phyloP scores from a whole-genome alignment of 2,329 filamentous ascomycete species.

The Paramyrothecium roridum region DNA sequence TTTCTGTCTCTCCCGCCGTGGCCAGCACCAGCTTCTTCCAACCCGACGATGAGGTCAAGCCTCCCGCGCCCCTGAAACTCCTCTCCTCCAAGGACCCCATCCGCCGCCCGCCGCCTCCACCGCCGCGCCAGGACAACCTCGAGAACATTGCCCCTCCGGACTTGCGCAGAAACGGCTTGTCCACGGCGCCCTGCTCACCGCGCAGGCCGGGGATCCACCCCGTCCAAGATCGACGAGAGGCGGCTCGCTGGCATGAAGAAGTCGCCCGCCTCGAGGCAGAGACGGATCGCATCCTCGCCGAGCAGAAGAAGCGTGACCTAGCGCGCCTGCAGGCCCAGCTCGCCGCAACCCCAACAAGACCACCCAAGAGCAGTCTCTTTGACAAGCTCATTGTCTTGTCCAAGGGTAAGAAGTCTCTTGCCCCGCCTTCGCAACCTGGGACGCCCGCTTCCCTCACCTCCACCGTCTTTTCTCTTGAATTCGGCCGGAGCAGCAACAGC shows the following conservation, averaged over 20 bases:
- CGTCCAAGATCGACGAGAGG: conserved; percentile 15
- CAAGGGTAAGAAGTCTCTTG: conserved; percentile 32
- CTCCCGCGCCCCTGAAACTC: not conserved
- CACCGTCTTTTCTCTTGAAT: conserved; percentile 30
- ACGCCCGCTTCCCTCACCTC: conserved; percentile 29
- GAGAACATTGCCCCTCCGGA: not conserved
- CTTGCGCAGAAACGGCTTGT: not conserved
- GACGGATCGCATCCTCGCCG: conserved; percentile 43
- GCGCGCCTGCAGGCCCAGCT: conserved; percentile 42
- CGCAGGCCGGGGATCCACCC: conserved; percentile 1
- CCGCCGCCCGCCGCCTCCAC: not conserved
- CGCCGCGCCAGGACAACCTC: not conserved
- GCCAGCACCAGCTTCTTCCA: not conserved
- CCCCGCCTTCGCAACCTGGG: conserved; percentile 19
- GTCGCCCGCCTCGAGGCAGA: conserved; percentile 43
- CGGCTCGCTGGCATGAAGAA: conserved; percentile 31
- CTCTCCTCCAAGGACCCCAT: not conserved
- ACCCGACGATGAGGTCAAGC: not conserved
- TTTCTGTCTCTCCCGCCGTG: not conserved
- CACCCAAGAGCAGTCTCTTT: conserved; percentile 29
- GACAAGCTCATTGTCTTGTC: conserved; percentile 46
- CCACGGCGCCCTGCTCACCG: not conserved
- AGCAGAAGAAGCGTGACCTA: conserved; percentile 47
- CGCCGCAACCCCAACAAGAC: conserved; percentile 25
- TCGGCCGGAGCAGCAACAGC: conserved; percentile 20